Evolutionary conservation across 257 asterid species (phyloP).

Genomic region (Fraxinus anomala): DNA sequence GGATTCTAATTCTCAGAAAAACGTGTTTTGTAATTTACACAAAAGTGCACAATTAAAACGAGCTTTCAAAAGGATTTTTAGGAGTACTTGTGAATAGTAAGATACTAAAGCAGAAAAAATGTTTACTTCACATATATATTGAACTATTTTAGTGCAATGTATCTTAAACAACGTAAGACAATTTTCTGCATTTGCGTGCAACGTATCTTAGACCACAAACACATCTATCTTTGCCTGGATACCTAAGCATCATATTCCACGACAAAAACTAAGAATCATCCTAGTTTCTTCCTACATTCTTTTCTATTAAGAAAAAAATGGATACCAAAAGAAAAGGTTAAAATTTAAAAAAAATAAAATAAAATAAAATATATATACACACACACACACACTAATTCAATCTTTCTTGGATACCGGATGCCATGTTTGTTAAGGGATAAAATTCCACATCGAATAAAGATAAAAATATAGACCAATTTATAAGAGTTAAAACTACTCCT

Average conservation of each 20-base stretch:
- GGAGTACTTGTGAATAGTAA: not conserved
- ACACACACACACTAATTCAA: too few relatives aligned
- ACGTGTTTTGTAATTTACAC: not conserved
- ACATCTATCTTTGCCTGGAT: not conserved
- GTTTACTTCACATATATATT: not conserved
- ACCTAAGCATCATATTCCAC: not conserved
- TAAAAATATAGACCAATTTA: too few relatives aligned
- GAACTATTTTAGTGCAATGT: not conserved
- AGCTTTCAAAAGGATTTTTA: not conserved
- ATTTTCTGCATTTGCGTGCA: not conserved
- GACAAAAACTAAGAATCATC: conserved; percentile 18
- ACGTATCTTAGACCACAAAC: not conserved
- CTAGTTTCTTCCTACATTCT: conserved; percentile 18
- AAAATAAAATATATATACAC: too few relatives aligned
- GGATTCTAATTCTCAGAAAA: not conserved
- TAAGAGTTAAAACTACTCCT: too few relatives aligned
- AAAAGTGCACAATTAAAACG: not conserved
- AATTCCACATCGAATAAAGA: too few relatives aligned
- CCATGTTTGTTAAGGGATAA: not conserved
- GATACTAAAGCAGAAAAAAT: not conserved
- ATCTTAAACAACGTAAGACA: not conserved
- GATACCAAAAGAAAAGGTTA: not conserved
- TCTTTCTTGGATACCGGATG: too few relatives aligned
- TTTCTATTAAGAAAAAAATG: not conserved
- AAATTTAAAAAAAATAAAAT: too few relatives aligned